Evolutionary conservation across 345 rosid species (phyloP), one percentile per base, ranked within the genome.

Genomic region (Lepidium africanum): DNA sequence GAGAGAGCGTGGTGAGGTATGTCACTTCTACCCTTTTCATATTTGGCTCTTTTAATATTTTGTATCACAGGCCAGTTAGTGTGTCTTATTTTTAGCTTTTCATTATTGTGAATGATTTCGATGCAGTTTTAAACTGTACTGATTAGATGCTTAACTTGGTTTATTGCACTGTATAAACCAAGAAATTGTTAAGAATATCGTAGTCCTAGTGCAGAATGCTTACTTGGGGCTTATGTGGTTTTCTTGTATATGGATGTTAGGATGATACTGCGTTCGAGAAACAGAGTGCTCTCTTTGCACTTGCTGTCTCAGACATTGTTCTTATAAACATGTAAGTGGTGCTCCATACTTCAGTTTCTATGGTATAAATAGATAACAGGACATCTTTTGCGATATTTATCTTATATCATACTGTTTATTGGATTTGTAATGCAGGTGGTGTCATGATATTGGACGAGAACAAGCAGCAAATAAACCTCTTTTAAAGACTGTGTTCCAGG

Each of bases 381-480:
- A 21, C 37, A 1, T 77, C 52, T 10, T 32, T 38, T 67, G 23
- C 62, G 4, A 3, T 55, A 14, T 72, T 21, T n/a, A 14, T 50
- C 66, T 58, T 43, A 50, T 36, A 9, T 62, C 12, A 6, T 30
- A 45, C 41, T 77, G 19, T 61, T 46, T 33, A 65, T 56, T 45
- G 69, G 47, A 62, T 77, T 50, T 76, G 67, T 64, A 19, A 46
- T 60, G 32, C 78, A 94, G 99, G 99, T 91, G 99, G 99, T 94
- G 99, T 76, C 99, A 94, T 69, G 99, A 91, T 86, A 94, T 94
- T 77, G 99, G 99, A 60, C 96, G 99, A 16, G 99, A 94, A 80
- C 99, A 94, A 89, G 99, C 99, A 80, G 99, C 99, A 77, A 94
- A 94, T 65, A 94, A 94, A 74, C 99, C 97, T 62, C 96, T 94